Evolutionary conservation across 2,329 filamentous ascomycete species (phyloP).

Genomic region (Cyphellophora attinorum): DNA sequence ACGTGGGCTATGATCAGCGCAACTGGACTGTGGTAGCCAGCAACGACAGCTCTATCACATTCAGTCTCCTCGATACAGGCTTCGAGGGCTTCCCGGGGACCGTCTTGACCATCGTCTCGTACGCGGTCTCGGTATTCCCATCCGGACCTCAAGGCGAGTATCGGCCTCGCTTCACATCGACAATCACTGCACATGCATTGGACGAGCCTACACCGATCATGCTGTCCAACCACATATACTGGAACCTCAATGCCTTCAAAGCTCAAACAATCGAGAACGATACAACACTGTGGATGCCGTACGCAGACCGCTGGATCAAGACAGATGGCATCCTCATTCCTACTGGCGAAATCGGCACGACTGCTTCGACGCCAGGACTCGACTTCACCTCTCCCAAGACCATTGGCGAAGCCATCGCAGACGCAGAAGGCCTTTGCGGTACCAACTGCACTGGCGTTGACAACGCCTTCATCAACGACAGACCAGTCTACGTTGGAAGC

Average conservation of each 20-base stretch:
- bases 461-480: slow-evolving; percentile 41
- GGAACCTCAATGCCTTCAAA: slow-evolving; percentile 42
- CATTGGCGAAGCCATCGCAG: slow-evolving; percentile 59
- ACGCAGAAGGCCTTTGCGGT: slow-evolving; percentile 66
- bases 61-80: slow-evolving; percentile 33
- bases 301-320: slow-evolving; percentile 34
- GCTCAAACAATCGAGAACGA: slow-evolving; percentile 30
- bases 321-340: slow-evolving; percentile 59
- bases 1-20: slow-evolving; percentile 36
- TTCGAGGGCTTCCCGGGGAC: slow-evolving; percentile 37
- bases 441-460: slow-evolving; percentile 78
- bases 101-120: slow-evolving; percentile 37
- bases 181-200: slow-evolving; percentile 33
- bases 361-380: slow-evolving; percentile 56
- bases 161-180: slow-evolving; percentile 32
- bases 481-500: slow-evolving; percentile 20
- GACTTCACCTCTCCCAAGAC: slow-evolving; percentile 71
- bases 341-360: slow-evolving; percentile 63
- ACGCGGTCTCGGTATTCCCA: slow-evolving; percentile 29
- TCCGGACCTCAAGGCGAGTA: slow-evolving; percentile 27
- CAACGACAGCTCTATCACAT: slow-evolving; percentile 33
- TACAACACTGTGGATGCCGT: slow-evolving; percentile 35
- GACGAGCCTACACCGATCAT: slow-evolving; percentile 40
- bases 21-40: slow-evolving; percentile 40
- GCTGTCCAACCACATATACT: slow-evolving; percentile 42